Evolutionary conservation across 2,329 filamentous ascomycete species (phyloP), one percentile per base, ranked within the genome.

Genomic region (Fusarium subtropicale): DNA sequence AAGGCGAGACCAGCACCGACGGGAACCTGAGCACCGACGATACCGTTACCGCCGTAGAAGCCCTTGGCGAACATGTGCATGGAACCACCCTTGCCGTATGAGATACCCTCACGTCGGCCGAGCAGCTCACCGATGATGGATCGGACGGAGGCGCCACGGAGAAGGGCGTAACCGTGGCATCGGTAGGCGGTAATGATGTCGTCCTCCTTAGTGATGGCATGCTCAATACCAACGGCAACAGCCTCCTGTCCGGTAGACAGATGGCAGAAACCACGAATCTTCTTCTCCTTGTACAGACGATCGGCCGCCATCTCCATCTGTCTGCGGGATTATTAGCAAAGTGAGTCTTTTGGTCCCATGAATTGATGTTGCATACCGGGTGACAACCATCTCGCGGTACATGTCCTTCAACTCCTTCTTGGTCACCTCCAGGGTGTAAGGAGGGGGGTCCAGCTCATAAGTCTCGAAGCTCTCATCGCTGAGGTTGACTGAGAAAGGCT

Each of bases 221-320:
- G 93, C 85, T 99, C 96, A 78, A 99, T 98, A 80, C 96, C 96
- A 75, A 94, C 91, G 63, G 96, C 94, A 73, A 99, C 96, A 72
- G 96, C 96, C 88, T 99, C 96, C 85, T 99, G 96, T 69, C 96
- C 96, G 64, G 92, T 97, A 63, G 96, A 98, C 83, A 99, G 85
- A 85, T 99, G 96, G 86, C 96, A 99, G 92, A 99, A 99, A 85
- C 96, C 96, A 77, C 96, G 92, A 77, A 99, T 98, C 89, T 99
- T 98, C 91, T 99, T 99, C 87, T 98, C 96, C 88, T 99, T 99
- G 92, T 99, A 99, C 78, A 99, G 87, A 80, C 95, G 90, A 81
- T 99, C 96, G 85, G 96, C 94, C 74, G 95, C 94, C 95, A 99
- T 97, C 85, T 99, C 96, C 96, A 99, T 97, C 82, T 97, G 96